Percentiles rank a stretch among this genome's conserved stretches.
Conservation (phyloP, 2,329 filamentous ascomycete genomes). For the Fusarium sp. region DNA sequence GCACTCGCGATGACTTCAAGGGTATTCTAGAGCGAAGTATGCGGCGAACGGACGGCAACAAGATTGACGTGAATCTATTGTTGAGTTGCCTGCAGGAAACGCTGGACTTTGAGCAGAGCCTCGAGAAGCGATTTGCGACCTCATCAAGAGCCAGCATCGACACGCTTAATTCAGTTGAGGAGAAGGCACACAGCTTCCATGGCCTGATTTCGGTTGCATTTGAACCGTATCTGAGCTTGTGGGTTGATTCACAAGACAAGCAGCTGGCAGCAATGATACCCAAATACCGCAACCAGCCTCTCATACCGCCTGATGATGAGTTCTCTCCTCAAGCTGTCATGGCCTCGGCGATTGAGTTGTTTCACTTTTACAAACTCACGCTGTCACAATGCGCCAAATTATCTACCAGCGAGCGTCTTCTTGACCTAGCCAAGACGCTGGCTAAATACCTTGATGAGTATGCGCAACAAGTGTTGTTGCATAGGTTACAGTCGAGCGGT, state of each 20-base stretch:
- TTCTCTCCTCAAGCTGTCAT: conserved; percentile 92
- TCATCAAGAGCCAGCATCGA: conserved; percentile 85
- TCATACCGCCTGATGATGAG: conserved; percentile 86
- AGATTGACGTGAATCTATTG: conserved; percentile 88
- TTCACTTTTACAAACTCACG: conserved; percentile 94
- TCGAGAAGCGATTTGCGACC: conserved; percentile 84
- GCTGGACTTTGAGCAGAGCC: conserved; percentile 91
- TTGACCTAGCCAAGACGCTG: conserved; percentile 86
- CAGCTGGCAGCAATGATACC: conserved; percentile 86
- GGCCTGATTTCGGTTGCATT: conserved; percentile 96
- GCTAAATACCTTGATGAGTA: conserved; percentile 96
- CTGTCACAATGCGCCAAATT: conserved; percentile 95
- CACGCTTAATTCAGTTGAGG: conserved; percentile 83
- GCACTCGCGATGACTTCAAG: conserved; percentile 94
- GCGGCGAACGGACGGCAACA: conserved; percentile 78
- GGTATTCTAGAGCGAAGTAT: conserved; percentile 90
- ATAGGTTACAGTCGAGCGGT: conserved; percentile 70
- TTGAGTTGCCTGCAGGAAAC: conserved; percentile 94
- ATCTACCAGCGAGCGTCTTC: conserved; percentile 86
- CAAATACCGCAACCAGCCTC: conserved; percentile 84
- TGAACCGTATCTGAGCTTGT: conserved; percentile 94
- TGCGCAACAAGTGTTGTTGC: conserved; percentile 88
- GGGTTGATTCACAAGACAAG: conserved; percentile 96
- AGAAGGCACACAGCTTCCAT: conserved; percentile 80
- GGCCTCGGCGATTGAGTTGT: conserved; percentile 92